Base-by-base conservation (phyloP, 2,329 filamentous ascomycete genomes). In the Volutella citrinella region DNA sequence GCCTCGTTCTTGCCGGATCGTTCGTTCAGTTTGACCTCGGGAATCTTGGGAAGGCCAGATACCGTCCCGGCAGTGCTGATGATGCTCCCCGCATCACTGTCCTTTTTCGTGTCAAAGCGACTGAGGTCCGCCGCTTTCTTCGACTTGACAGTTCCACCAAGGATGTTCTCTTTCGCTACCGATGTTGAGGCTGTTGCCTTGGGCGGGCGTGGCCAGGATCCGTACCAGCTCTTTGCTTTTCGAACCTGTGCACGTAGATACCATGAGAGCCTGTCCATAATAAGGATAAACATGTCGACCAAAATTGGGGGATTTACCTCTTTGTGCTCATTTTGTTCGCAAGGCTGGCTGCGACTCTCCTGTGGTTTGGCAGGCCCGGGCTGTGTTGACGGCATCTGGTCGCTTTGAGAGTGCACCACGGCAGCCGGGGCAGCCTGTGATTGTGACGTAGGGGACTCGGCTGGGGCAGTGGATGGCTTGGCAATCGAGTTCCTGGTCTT, bases 181-280 rank as follows among this genome's bases (percentile, higher is more conserved):
- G 78, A 74, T 6, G 73, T 80, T 8, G 77, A 82, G 18, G 78
- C 68, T 12, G 66, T 61, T 7, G 78, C 74, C 50, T 82, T 82
- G 19, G 70, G 63, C 20, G 60, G 55, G 40, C 72, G 65, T 13
- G 76, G 72, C 75, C 75, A 80, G 13, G 78, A 76, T 33, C 76
- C 75, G 55, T 82, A 82, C 78, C 78, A 82, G 54, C 76, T 80
- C 29, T 65, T 65, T 8, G 69, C 59, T 51, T 77, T 77, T 39
- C 66, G 68, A 22, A 70, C 57, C 73, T 78, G 47, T 20, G 12
- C 20, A 9, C 20, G n/a, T n/a, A n/a, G n/a, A n/a, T n/a, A n/a
- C n/a, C n/a, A n/a, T n/a, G n/a, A n/a, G n/a, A n/a, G n/a, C n/a
- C n/a, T n/a, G n/a, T n/a, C n/a, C n/a, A n/a, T n/a, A n/a, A n/a